Evolutionary conservation across 495 filamentous ascomycete species (phyloP), one percentile per base, ranked within the genome.

Genomic region (Melanomma pulvis-pyrius): DNA sequence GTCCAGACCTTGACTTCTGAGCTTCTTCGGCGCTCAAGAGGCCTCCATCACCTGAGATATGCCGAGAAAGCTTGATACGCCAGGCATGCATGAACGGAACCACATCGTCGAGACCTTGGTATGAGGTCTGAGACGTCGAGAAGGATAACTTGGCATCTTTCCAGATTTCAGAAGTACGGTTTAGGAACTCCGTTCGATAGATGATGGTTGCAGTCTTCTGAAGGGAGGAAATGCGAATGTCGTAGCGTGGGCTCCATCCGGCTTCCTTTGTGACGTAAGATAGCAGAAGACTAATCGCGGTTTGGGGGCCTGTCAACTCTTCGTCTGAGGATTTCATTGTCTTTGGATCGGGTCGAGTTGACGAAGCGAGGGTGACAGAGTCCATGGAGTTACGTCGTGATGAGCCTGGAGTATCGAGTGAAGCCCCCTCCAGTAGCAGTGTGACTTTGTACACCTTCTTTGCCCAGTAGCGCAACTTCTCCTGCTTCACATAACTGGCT

Each of bases 101-200:
- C 11, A 74, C 74, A 51, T 89, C 87, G 24, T 81, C 80, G 7
- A 89, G 75, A 15, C 85, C 83, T 12, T 82, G 80, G 70, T 87
- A 90, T 6, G 81, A 80, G 7, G 88, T 84, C 72, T 90, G 86
- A 1, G 87, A 88, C 0, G 88, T 90, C 9, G 87, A 89, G 29
- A 92, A 82, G 28, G 81, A 82, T 26, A 92, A 76, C 56, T 83
- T 84, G 60, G 85, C 81, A 74, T 88, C 86, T 22, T 79, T 76
- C 89, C 88, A 92, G 12, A 82, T 85, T 75, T 92, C 89, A 0
- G 84, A 85, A 0, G 86, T 88, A 55, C 77, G 75, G 70, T 92
- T 91, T 30, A 78, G 80, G 65, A 88, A 82, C 59, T 86, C 84
- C 1, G 88, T 88, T 48, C 84, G 82, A 69, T 90, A 91, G 47